These are phyloP conservation scores for Trichoderma simmonsii DNA, from an alignment of 2,329 filamentous ascomycete genomes.

Conservation along the genomic window DNA sequence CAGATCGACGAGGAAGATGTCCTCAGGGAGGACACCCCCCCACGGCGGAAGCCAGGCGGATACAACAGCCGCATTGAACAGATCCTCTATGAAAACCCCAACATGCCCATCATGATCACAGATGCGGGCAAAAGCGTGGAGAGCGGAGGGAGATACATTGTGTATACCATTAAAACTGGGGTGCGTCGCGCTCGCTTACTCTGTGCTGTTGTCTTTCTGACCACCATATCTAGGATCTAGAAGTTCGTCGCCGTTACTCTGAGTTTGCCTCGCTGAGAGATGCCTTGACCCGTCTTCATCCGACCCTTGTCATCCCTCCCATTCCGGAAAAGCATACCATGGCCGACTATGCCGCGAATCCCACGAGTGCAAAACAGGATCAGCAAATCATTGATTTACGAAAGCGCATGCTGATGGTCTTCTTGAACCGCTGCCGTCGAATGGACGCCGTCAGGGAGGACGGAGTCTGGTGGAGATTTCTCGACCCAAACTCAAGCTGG, in stretches of 20 bases:
- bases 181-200: constrained; percentile 50
- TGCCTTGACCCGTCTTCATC: constrained; percentile 86
- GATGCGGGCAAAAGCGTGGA: constrained; percentile 94
- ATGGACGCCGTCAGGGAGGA: constrained; percentile 93
- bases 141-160: constrained; percentile 88
- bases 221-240: constrained; percentile 67
- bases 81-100: constrained; percentile 91
- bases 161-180: constrained; percentile 93
- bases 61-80: constrained; percentile 97
- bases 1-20: constrained; percentile 49
- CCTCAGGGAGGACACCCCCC: constrained; percentile 42
- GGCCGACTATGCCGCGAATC: constrained; percentile 97
- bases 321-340: constrained; percentile 99
- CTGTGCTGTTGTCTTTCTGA: neutral
- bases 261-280: constrained; percentile 91
- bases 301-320: constrained; percentile 90
- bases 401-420: constrained; percentile 95
- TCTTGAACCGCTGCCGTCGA: constrained; percentile 85
- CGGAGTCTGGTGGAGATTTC: constrained; percentile 95
- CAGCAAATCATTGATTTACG: constrained; percentile 93
- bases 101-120: constrained; percentile 84
- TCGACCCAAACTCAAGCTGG: constrained; percentile 98
- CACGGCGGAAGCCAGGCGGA: constrained; percentile 72
- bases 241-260: constrained; percentile 92
- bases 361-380: constrained; percentile 97